phyloP scores from a whole-genome alignment of 1,284 basidiomycete genomes.

The Apiotrichum veenhuisii region DNA sequence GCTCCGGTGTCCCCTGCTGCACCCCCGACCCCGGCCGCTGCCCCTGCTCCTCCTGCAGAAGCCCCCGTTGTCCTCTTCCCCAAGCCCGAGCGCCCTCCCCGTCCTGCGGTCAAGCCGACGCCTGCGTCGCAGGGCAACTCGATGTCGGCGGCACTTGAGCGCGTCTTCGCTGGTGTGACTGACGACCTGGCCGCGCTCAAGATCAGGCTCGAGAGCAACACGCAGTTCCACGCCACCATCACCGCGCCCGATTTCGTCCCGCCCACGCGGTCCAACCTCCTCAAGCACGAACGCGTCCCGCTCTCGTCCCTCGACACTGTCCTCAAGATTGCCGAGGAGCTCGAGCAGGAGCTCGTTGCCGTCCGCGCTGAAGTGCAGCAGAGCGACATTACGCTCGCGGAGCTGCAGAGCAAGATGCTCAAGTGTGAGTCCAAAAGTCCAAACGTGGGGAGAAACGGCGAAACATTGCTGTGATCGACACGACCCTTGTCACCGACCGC shows the following conservation, averaged over 20 bases:
- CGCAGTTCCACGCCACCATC: conserved; percentile 31
- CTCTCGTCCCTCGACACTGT: conserved; percentile 37
- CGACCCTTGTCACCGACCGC: background rate
- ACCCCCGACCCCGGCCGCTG: background rate
- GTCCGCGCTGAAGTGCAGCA: conserved; percentile 27
- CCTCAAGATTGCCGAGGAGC: conserved; percentile 21
- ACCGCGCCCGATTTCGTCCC: conserved; percentile 16
- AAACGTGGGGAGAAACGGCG: background rate
- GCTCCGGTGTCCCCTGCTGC: background rate
- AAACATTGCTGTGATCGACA: background rate
- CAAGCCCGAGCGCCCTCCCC: conserved; percentile 32
- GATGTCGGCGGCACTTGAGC: conserved; percentile 34
- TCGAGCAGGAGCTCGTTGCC: conserved; percentile 30
- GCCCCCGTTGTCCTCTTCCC: conserved; percentile 8
- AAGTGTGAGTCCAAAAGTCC: conserved; percentile 44
- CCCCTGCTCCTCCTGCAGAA: background rate
- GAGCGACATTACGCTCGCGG: conserved; percentile 43
- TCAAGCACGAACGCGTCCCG: conserved; percentile 31
- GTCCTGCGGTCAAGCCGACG: conserved; percentile 35
- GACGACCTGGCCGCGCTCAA: conserved; percentile 44
- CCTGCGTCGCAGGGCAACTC: conserved; percentile 23
- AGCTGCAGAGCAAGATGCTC: conserved; percentile 51
- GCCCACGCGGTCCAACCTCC: conserved; percentile 19
- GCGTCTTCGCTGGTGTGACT: conserved; percentile 47
- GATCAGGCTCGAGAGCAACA: conserved; percentile 30